Base-by-base conservation (phyloP, 2,329 filamentous ascomycete species). In the Fusarium hainanense region DNA sequence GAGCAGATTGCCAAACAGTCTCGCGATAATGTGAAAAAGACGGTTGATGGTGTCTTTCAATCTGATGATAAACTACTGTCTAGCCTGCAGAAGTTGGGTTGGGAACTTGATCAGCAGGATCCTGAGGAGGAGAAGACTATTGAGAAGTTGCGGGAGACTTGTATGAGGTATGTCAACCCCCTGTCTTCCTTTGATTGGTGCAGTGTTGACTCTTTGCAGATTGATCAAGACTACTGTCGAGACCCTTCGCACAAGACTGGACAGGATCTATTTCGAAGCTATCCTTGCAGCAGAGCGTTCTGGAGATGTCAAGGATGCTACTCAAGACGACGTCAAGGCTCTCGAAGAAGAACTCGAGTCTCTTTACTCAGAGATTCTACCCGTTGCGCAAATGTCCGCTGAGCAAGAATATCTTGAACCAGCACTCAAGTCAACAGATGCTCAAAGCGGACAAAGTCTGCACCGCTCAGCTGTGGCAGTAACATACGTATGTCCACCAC, bases 381-480 rank as follows among this genome's bases (percentile, higher is more conserved):
- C 90, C 0, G 88, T 93, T 3, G 87, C 90, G 9, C 88, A 91
- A 66, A 93, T 93, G 88, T 88, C 90, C 0, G 84, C 90, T 2
- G 89, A 92, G 69, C 87, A 91, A 71, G 88, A 92, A 74, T 85
- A 90, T 69, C 82, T 91, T 7, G 85, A 88, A 63, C 90, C 90
- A 0, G 87, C 90, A 2, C 78, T 88, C 8, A 79, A 80, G 58
- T 79, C 82, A 1, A 75, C 85, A 7, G 78, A 83, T 9, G 77
- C 80, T 4, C 82, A 79, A 58, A 83, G 82, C 51, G 81, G 82
- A 1, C 79, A 83, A 40, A 82, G 79, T 23, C 68, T 84, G n/a
- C 77, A 77, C 12, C 82, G 82, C 34, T 83, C 86, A 1, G 79
- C 81, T 0, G 79, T 80, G 7, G 85, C 86, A 4, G 71, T 88